Conservation (phyloP, 495 filamentous ascomycete genomes). For the Hypoxylon fragiforme region DNA sequence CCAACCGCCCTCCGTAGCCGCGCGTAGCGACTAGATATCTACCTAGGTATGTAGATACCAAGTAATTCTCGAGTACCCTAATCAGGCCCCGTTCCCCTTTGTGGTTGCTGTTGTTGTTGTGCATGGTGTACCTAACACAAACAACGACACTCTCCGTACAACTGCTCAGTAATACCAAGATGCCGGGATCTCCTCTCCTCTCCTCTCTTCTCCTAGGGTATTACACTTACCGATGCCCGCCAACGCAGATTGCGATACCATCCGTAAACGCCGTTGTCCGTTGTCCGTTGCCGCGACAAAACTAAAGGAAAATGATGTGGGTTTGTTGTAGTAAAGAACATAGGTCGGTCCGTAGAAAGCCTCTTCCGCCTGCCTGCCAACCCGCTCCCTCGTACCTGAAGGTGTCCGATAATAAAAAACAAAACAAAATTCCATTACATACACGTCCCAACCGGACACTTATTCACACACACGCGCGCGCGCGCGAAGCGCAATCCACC, state of each 20-base stretch:
- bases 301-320: conserved; percentile 13
- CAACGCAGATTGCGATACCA: conserved; percentile 5
- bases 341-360: conserved; percentile 8
- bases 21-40: background rate
- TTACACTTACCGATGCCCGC: background rate
- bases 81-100: background rate
- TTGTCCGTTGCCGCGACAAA: background rate
- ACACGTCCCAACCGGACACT: conserved; percentile 1
- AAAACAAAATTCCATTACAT: background rate
- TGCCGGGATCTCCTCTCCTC: background rate
- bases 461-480: conserved; percentile 1
- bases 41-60: no score
- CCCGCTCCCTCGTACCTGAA: background rate
- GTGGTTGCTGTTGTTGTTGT: no score
- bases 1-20: conserved; percentile 5
- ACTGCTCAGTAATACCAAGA: background rate
- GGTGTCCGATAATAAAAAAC: no score
- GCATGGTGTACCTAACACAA: background rate
- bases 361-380: background rate
- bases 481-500: no score
- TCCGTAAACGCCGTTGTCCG: conserved; percentile 24
- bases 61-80: background rate
- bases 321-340: conserved; percentile 7
- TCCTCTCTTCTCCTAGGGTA: background rate
- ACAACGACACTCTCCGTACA: background rate